Conservation (phyloP, 2,329 filamentous ascomycete species). For the Colletotrichum musae region DNA sequence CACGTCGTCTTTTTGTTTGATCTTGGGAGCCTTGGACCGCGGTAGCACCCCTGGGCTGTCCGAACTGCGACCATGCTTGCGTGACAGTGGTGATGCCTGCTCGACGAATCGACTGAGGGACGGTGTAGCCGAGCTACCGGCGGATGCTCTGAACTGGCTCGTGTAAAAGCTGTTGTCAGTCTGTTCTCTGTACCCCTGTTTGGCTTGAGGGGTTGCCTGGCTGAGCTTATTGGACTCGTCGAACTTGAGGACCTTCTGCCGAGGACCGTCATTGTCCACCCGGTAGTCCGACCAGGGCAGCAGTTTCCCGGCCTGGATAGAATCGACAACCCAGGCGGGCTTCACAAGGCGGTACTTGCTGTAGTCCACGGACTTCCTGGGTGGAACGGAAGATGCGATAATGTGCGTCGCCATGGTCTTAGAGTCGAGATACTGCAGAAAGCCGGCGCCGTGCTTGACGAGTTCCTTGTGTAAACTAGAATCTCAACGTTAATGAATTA, state of each 20-base stretch:
- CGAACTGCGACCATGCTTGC: constrained; percentile 3
- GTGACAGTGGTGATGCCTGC: constrained; percentile 45
- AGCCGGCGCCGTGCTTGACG: constrained; percentile 93
- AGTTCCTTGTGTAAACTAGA: constrained; percentile 82
- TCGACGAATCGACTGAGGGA: constrained; percentile 48
- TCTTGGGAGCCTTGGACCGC: neutral
- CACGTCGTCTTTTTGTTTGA: constrained; percentile 30
- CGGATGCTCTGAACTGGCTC: constrained; percentile 70
- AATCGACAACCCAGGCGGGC: constrained; percentile 94
- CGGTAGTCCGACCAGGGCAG: constrained; percentile 90
- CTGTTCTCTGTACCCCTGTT: constrained; percentile 83
- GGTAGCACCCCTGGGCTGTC: constrained; percentile 43
- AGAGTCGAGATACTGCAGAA: constrained; percentile 93
- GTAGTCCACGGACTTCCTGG: constrained; percentile 94
- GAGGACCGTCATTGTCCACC: constrained; percentile 82
- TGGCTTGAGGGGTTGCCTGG: constrained; percentile 71
- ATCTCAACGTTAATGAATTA: neutral
- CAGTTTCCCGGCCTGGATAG: constrained; percentile 83
- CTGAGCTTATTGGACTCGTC: constrained; percentile 76
- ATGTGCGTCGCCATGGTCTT: constrained; percentile 98
- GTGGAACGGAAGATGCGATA: constrained; percentile 89
- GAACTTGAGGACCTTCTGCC: constrained; percentile 82
- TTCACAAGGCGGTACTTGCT: constrained; percentile 91
- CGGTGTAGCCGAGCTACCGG: constrained; percentile 45
- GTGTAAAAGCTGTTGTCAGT: constrained; percentile 88